A percentile compares a stretch with the other conserved stretches of the same genome.
These are phyloP conservation scores for Eruca vesicaria DNA, from an alignment of 441 rosid genomes.

Conservation along the genomic window DNA sequence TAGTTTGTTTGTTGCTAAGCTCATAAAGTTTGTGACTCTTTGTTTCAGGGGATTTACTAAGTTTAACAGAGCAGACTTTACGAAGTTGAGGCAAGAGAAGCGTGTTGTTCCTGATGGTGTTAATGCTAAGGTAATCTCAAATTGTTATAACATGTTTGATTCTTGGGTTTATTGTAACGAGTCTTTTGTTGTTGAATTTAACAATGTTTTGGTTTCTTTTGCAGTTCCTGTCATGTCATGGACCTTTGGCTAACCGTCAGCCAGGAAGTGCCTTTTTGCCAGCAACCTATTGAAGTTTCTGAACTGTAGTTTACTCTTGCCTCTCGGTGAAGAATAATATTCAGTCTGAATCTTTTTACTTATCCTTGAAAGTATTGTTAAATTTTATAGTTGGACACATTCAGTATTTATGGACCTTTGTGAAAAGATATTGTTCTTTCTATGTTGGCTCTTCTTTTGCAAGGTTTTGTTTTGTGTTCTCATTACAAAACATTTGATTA, in stretches of 20 bases:
- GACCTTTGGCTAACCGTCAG: slow-evolving; percentile 54
- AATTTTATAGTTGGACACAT: slow-evolving; percentile 3
- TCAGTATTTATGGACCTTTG: slow-evolving; percentile 4
- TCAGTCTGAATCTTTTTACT: slow-evolving; percentile 7
- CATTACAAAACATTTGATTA: not conserved
- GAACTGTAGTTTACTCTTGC: not conserved
- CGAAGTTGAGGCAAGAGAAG: slow-evolving; percentile 65
- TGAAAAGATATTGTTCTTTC: not conserved
- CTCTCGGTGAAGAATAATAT: not conserved
- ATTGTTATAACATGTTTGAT: not conserved
- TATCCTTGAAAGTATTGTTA: not conserved
- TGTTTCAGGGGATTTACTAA: slow-evolving; percentile 86
- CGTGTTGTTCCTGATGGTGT: slow-evolving; percentile 83
- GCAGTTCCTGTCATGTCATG: slow-evolving; percentile 76
- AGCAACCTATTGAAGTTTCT: slow-evolving; percentile 39
- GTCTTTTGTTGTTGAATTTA: not conserved
- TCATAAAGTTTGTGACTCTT: not conserved
- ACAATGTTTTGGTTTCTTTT: slow-evolving; percentile 7
- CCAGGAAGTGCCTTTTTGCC: slow-evolving; percentile 58
- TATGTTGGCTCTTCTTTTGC: not conserved
- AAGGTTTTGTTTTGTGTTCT: not conserved
- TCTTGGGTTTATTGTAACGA: not conserved
- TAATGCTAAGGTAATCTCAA: slow-evolving; percentile 69
- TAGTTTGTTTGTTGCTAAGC: not conserved
- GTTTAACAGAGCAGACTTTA: slow-evolving; percentile 69